Evolutionary conservation across 2,329 filamentous ascomycete genomes (phyloP).

Genomic region (Penicillium sp.): DNA sequence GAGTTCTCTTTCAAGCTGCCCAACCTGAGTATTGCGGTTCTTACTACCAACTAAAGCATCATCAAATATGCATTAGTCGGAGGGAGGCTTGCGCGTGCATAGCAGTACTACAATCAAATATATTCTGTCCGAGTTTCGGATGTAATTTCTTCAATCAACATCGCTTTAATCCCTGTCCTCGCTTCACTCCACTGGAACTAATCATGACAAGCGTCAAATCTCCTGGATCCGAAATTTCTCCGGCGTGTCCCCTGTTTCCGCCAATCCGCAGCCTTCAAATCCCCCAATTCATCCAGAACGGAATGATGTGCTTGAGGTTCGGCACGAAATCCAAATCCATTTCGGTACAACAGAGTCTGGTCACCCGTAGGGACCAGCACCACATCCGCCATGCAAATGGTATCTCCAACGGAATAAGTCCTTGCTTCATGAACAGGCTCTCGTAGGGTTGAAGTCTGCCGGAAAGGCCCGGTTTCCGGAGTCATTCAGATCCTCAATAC

Average conservation of each 20-base stretch:
- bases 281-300: not conserved
- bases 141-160: not conserved
- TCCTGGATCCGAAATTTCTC: not conserved
- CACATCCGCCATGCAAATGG: not conserved
- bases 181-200: not conserved
- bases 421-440: not conserved
- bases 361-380: not conserved
- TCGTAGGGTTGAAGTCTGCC: not conserved
- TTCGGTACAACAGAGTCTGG: not conserved
- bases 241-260: not conserved
- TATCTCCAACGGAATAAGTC: not conserved
- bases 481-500: not conserved
- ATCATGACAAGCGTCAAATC: not conserved
- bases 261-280: not conserved
- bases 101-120: not conserved
- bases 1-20: conserved; percentile 28
- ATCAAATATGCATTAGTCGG: not conserved
- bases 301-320: not conserved
- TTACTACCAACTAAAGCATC: conserved; percentile 18
- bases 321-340: not conserved
- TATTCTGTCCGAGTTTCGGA: not conserved
- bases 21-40: conserved; percentile 28
- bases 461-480: not conserved
- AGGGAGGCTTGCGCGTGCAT: not conserved
- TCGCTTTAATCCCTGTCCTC: not conserved